Percentiles rank a stretch among this genome's conserved stretches.
These are phyloP conservation scores for Penicillium cinerascens DNA, from an alignment of 495 filamentous ascomycete species.

Conservation along the genomic window DNA sequence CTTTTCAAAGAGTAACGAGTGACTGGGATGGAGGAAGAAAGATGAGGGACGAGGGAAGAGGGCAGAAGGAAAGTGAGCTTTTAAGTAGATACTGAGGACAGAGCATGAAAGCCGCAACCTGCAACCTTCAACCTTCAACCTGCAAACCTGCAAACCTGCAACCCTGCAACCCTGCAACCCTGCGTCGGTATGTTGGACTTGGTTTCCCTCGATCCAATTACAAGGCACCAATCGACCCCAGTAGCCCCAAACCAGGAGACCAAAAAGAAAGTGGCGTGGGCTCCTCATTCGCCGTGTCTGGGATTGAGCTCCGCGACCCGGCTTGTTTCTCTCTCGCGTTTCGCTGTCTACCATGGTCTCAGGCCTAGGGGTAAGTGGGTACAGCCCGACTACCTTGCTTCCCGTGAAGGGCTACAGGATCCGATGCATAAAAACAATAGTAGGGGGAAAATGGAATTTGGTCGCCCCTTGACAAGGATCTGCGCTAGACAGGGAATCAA, in stretches of 20 bases:
- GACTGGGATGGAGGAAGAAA: conserved; percentile 7
- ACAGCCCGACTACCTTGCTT: conserved; percentile 1
- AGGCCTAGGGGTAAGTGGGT: neutral
- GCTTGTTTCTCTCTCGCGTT: conserved; percentile 2
- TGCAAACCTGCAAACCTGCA: no score
- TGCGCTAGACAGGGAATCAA: neutral
- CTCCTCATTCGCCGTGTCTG: conserved; percentile 28
- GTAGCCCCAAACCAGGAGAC: neutral
- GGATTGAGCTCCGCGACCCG: conserved; percentile 4
- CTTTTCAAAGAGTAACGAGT: conserved; percentile 8
- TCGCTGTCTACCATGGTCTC: neutral
- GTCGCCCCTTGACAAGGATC: neutral
- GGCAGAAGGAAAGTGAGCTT: neutral
- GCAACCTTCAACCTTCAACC: no score
- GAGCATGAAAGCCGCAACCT: neutral
- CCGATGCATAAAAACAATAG: neutral
- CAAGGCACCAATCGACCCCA: neutral
- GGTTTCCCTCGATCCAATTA: neutral
- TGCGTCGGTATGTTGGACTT: neutral
- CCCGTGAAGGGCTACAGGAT: neutral
- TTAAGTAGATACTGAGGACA: neutral
- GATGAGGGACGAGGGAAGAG: conserved; percentile 7
- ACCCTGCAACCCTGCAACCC: neutral
- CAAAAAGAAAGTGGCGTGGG: conserved; percentile 6
- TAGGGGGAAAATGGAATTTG: neutral